phyloP scores from a whole-genome alignment of 225 moss, liverwort and hornwort species.

The Pseudisothecium myosuroides region DNA sequence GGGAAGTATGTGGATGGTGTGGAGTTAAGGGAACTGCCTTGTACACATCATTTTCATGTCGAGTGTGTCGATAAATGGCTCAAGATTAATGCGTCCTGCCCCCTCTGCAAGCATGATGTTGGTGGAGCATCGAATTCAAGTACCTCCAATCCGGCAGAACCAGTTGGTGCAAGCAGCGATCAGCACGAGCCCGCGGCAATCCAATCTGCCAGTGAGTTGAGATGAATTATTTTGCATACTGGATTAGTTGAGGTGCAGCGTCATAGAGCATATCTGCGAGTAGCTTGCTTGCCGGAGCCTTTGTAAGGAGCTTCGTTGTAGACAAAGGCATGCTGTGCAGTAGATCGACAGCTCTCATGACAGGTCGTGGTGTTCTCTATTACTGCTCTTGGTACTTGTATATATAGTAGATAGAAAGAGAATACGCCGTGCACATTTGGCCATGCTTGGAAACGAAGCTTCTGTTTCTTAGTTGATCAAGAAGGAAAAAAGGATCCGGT shows the following conservation, averaged over 20 bases:
- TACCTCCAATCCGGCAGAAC: not conserved
- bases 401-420: conserved; percentile 15
- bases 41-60: conserved; percentile 45
- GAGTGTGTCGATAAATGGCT: conserved; percentile 55
- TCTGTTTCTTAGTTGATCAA: conserved; percentile 4
- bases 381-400: conserved; percentile 20
- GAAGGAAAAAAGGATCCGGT: not conserved
- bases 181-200: not conserved
- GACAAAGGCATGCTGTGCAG: not conserved
- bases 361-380: not conserved
- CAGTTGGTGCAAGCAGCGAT: not conserved
- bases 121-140: conserved; percentile 1
- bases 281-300: not conserved
- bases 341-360: not conserved
- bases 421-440: not conserved
- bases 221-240: not conserved
- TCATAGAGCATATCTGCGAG: not conserved
- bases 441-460: not conserved
- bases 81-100: conserved; percentile 45
- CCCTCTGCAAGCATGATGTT: conserved; percentile 50
- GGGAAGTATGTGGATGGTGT: conserved; percentile 31
- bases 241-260: not conserved
- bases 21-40: conserved; percentile 40
- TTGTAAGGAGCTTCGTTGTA: not conserved
- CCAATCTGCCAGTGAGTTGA: conserved; percentile 16